Percentiles rank a stretch among this genome's conserved stretches.
These are phyloP conservation scores for Puccinia triticina DNA, from an alignment of 1,284 basidiomycete genomes.

Conservation along the genomic window DNA sequence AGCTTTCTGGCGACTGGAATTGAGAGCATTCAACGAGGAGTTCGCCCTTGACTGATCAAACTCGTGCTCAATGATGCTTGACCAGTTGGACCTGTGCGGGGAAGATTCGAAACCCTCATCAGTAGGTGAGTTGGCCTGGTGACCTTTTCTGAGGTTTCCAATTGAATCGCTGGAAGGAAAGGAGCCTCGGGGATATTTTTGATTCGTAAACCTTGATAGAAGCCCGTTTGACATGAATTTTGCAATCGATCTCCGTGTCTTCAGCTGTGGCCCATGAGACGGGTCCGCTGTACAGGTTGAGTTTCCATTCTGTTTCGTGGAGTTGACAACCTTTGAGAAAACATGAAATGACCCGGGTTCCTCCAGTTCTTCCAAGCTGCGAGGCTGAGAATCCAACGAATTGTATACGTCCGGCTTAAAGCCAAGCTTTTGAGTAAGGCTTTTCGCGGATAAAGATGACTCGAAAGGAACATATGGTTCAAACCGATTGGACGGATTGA, in stretches of 20 bases:
- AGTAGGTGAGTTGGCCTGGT: not conserved
- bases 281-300: too few species aligned
- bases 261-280: not conserved
- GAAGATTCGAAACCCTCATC: constrained; percentile 14
- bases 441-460: not conserved
- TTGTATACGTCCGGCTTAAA: not conserved
- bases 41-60: not conserved
- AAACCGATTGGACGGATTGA: constrained; percentile 1
- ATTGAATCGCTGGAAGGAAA: not conserved
- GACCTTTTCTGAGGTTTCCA: not conserved
- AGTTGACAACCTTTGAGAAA: not conserved
- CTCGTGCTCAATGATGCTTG: not conserved
- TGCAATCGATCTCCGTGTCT: not conserved
- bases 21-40: not conserved
- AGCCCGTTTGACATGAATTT: not conserved
- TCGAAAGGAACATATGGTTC: constrained; percentile 13
- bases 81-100: not conserved
- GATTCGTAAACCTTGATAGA: not conserved
- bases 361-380: not conserved
- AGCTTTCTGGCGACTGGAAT: not conserved
- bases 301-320: not conserved
- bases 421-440: not conserved
- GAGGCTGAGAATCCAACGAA: not conserved
- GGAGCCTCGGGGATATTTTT: not conserved
- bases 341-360: not conserved